phyloP scores from a whole-genome alignment of 306 rosid species.

The Quercus agrifolia region DNA sequence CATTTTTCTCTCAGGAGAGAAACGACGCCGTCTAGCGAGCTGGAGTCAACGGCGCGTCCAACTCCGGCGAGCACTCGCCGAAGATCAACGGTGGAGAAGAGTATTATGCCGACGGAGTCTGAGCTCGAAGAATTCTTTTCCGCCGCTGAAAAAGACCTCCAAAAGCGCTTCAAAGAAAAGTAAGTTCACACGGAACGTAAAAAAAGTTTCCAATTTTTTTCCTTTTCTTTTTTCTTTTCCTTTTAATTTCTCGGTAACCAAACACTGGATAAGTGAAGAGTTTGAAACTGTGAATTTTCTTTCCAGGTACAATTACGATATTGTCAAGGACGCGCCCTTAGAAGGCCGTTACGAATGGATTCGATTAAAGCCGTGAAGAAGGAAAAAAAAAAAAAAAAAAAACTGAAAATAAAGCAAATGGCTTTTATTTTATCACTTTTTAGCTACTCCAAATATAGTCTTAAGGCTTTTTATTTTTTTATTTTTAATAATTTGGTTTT shows the following conservation, averaged over 20 bases:
- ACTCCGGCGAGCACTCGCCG: constrained; percentile 38
- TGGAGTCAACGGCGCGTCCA: constrained; percentile 29
- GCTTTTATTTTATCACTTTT: background rate
- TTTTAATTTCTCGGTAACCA: constrained; percentile 12
- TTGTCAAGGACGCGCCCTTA: constrained; percentile 64
- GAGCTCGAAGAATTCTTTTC: constrained; percentile 83
- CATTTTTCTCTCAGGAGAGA: constrained; percentile 51
- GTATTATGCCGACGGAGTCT: constrained; percentile 50
- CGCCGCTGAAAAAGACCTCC: constrained; percentile 60
- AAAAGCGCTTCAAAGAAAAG: constrained; percentile 56
- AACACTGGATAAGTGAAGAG: background rate
- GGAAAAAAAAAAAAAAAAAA: background rate
- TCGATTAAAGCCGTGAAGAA: constrained; percentile 56
- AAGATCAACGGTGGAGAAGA: constrained; percentile 29
- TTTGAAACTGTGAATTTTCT: background rate
- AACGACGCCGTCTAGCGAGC: constrained; percentile 48
- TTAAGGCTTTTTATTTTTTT: constrained; percentile 10
- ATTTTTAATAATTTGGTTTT: background rate
- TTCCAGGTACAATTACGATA: constrained; percentile 81
- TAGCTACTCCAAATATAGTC: constrained; percentile 28
- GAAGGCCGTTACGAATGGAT: constrained; percentile 95
- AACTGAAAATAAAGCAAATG: no score
- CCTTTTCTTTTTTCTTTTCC: background rate
- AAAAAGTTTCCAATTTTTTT: no score
- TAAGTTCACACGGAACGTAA: constrained; percentile 26